These are phyloP conservation scores for Vitis labrusca DNA, from an alignment of 164 flowering plant genomes.

Conservation along the genomic window DNA sequence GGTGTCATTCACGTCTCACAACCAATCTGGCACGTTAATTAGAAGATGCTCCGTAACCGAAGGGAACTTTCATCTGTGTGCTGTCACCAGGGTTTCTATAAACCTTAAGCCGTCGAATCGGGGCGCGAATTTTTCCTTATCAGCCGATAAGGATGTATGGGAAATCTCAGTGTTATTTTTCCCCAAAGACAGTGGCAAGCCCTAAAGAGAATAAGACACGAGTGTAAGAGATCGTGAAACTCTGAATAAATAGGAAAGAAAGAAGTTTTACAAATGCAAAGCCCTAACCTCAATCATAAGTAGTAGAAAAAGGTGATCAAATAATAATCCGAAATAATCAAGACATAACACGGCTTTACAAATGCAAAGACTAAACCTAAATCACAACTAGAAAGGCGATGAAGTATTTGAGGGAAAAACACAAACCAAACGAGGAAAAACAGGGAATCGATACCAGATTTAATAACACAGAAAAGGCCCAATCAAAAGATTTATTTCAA, in stretches of 20 bases:
- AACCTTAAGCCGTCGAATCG: conserved; percentile 56
- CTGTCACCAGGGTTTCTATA: conserved; percentile 56
- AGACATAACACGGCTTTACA: too few relatives aligned
- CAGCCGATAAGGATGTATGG: conserved; percentile 1
- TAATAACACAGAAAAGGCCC: too few relatives aligned
- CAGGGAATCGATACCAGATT: too few relatives aligned
- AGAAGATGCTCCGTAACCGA: background rate
- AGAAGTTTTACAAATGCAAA: too few relatives aligned
- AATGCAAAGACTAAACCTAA: background rate
- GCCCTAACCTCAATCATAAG: too few relatives aligned
- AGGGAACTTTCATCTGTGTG: conserved; percentile 35
- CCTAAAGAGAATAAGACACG: background rate
- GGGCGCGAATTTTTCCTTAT: conserved; percentile 35
- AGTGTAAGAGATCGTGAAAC: too few relatives aligned
- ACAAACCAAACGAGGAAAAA: too few relatives aligned
- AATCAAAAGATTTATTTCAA: too few relatives aligned
- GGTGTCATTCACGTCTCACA: background rate
- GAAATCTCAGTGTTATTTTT: background rate
- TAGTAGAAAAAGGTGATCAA: too few relatives aligned
- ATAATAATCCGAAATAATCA: too few relatives aligned
- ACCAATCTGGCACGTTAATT: background rate
- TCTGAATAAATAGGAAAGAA: background rate
- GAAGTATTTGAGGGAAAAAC: too few relatives aligned
- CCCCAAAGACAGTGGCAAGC: background rate
- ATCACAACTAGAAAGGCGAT: background rate